phyloP scores from a whole-genome alignment of 116 monocot genomes.

The Thalassia testudinum region DNA sequence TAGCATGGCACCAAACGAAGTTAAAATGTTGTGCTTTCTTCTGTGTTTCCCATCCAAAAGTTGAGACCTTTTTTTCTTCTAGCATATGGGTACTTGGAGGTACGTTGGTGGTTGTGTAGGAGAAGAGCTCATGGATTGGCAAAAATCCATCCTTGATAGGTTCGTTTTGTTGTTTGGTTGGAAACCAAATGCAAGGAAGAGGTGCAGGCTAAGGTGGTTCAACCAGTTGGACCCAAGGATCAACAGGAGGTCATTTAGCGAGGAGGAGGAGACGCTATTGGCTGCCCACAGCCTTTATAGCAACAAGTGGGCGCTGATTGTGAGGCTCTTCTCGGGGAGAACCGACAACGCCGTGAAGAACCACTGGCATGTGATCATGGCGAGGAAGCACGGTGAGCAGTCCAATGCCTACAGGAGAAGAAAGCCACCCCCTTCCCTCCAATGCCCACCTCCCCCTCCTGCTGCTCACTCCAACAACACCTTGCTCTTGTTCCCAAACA shows the following conservation, averaged over 20 bases:
- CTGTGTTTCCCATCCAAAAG: background rate
- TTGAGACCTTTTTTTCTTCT: background rate
- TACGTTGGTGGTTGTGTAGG: too few relatives aligned
- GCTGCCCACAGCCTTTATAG: constrained; percentile 48
- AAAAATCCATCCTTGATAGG: background rate
- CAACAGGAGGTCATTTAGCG: constrained; percentile 51
- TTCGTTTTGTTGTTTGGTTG: too few relatives aligned
- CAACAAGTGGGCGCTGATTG: constrained; percentile 63
- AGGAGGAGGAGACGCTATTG: constrained; percentile 54
- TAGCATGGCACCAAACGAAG: too few relatives aligned
- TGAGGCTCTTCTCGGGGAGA: constrained; percentile 50
- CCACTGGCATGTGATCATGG: constrained; percentile 76
- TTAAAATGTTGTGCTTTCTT: background rate
- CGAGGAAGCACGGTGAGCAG: constrained; percentile 42
- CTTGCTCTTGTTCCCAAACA: background rate
- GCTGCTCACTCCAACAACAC: background rate
- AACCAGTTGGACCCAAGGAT: constrained; percentile 78
- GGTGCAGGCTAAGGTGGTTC: constrained; percentile 72
- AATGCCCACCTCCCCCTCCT: background rate
- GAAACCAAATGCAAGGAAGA: constrained; percentile 47
- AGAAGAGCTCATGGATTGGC: too few relatives aligned
- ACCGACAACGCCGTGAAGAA: constrained; percentile 81
- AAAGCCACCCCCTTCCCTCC: constrained; percentile 4
- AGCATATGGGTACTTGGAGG: too few relatives aligned
- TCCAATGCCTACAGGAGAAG: constrained; percentile 27